These are phyloP conservation scores for Schizopora paradoxa DNA, from an alignment of 1,284 basidiomycete genomes.

Conservation along the genomic window DNA sequence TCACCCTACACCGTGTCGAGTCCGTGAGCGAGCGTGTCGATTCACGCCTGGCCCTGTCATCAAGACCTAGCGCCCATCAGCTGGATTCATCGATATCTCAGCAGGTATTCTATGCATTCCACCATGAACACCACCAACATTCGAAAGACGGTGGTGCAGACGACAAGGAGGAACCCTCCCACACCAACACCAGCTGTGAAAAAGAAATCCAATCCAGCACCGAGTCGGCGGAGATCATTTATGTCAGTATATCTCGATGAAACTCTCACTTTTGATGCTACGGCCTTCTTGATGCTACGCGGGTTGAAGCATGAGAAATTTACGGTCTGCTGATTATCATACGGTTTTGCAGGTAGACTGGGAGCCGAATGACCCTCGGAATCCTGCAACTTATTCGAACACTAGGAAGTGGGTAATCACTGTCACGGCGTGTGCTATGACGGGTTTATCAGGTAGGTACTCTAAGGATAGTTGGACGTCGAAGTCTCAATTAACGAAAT, in stretches of 20 bases:
- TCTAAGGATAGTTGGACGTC: slow-evolving; percentile 24
- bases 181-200: too few species aligned
- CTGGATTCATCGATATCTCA: slow-evolving; percentile 24
- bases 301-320: not conserved
- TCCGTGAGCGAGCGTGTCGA: slow-evolving; percentile 29
- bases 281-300: not conserved
- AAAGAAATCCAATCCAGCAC: slow-evolving; percentile 14
- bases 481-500: slow-evolving; percentile 11
- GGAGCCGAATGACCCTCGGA: slow-evolving; percentile 41
- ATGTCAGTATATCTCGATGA: slow-evolving; percentile 25
- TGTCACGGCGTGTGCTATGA: slow-evolving; percentile 50
- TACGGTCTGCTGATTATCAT: not conserved
- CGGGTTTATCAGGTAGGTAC: slow-evolving; percentile 44
- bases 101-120: slow-evolving; percentile 21
- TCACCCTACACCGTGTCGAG: slow-evolving; percentile 7
- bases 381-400: slow-evolving; percentile 49
- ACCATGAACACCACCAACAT: slow-evolving; percentile 3
- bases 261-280: too few species aligned
- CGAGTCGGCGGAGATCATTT: slow-evolving; percentile 22
- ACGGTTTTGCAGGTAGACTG: slow-evolving; percentile 48
- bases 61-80: slow-evolving; percentile 23
- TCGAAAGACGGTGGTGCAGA: slow-evolving; percentile 15
- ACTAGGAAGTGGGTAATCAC: slow-evolving; percentile 57
- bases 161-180: slow-evolving; percentile 15
- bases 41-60: slow-evolving; percentile 24